These are phyloP conservation scores for Lepidium didymum DNA, from an alignment of 345 rosid genomes.

Conservation along the genomic window DNA sequence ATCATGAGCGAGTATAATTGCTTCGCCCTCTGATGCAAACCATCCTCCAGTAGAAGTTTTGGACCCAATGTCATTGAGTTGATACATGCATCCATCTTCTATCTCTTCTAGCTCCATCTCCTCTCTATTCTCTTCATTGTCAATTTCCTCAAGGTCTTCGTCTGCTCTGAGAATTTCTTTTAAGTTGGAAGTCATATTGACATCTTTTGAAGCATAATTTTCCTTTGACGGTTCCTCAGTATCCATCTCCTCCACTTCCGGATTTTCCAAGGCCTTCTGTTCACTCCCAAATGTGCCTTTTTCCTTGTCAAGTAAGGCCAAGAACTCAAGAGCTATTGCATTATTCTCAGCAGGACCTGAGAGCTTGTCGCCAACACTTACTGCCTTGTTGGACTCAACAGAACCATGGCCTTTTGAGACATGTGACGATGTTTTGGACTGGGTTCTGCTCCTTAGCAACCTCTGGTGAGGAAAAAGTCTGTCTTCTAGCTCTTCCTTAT, in stretches of 20 bases:
- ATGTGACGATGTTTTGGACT: slow-evolving; percentile 30
- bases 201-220: slow-evolving; percentile 27
- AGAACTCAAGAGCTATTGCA: slow-evolving; percentile 47
- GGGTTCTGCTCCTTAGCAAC: slow-evolving; percentile 58
- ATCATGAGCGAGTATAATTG: slow-evolving; percentile 79
- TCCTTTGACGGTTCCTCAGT: slow-evolving; percentile 35
- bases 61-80: slow-evolving; percentile 56
- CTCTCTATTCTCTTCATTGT: slow-evolving; percentile 59
- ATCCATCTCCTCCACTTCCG: slow-evolving; percentile 58
- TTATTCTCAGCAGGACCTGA: slow-evolving; percentile 42
- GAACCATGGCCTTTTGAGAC: slow-evolving; percentile 23
- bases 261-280: slow-evolving; percentile 25
- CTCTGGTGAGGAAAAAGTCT: slow-evolving; percentile 96
- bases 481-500: slow-evolving; percentile 68
- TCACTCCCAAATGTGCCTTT: slow-evolving; percentile 21
- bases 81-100: slow-evolving; percentile 45
- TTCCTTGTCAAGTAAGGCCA: slow-evolving; percentile 50
- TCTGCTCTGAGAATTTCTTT: slow-evolving; percentile 58
- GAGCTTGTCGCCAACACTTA: slow-evolving; percentile 36
- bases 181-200: slow-evolving; percentile 27
- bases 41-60: slow-evolving; percentile 84
- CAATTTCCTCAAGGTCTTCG: slow-evolving; percentile 77
- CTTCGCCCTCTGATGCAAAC: slow-evolving; percentile 98
- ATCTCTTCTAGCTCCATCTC: slow-evolving; percentile 41
- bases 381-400: slow-evolving; percentile 22